Evolutionary conservation across 352 stramenopile species (phyloP), one percentile per base, ranked within the genome.

Genomic region (Phytopythium montanum): DNA sequence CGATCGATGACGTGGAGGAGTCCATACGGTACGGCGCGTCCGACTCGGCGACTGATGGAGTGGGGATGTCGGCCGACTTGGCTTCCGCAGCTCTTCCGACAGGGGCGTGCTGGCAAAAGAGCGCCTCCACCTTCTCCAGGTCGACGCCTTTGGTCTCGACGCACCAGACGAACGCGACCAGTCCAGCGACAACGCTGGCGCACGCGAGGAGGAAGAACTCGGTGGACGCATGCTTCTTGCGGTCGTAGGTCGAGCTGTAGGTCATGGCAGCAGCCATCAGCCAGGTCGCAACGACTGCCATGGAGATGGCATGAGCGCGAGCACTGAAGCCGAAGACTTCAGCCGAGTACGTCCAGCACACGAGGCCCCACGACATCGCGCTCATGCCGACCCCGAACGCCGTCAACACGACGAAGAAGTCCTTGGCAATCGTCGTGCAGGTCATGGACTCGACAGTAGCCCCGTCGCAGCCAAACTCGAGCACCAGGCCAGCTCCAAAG

Each of bases 261-360:
- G 70, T 70, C 49, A 85, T 85, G 10, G 70, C 18, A 5, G 68
- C 61, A 6, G 63, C 68, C 34, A 62, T 68, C 46, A 18, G 41
- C 72, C 75, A 81, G 60, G 75, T 74, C 28, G 69, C 60, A 58
- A 78, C 71, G 14, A 69, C 68, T 4, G 70, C 56, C 33, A 73
- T 34, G 12, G 76, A 75, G 29, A 85, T 67, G 4, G 72, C 74
- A 31, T 69, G 75, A 50, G 65, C 65, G 21, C 79, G 76, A 16
- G 75, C 61, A 56, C 73, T 64, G 39, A 88, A 51, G 18, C 74
- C 70, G 57, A 87, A 87, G 62, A 85, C 82, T 61, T 88, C 79
- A 13, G 75, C 56, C 2, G 79, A 75, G 44, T 86, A 84, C 25
- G 85, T 77, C 79, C 79, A 88, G 52, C 74, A 73, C 10, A 85